Percentiles rank a stretch among this genome's conserved stretches.
Evolutionary conservation across 2,329 filamentous ascomycete species (phyloP).

Genomic region (Malbranchea zuffiana): DNA sequence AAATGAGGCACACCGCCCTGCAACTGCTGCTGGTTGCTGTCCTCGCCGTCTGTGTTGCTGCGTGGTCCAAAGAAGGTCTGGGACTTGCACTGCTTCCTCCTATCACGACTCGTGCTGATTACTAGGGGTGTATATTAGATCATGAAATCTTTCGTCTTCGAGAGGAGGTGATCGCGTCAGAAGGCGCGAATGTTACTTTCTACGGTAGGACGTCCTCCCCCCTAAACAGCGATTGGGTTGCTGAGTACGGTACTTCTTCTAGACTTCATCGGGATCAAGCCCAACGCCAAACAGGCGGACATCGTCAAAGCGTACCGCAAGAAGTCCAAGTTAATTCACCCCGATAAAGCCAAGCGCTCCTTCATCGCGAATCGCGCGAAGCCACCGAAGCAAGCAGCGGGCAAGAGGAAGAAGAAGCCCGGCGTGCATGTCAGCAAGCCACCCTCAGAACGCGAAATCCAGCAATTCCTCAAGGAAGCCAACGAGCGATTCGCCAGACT

Average conservation of each 20-base stretch:
- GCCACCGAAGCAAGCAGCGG: slow-evolving; percentile 26
- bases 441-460: slow-evolving; percentile 63
- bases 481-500: slow-evolving; percentile 74
- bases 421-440: slow-evolving; percentile 58
- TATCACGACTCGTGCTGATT: slow-evolving; percentile 1
- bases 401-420: slow-evolving; percentile 44
- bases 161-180: slow-evolving; percentile 67
- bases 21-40: slow-evolving; percentile 59
- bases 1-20: slow-evolving; percentile 58
- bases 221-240: too few relatives aligned
- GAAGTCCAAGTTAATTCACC: slow-evolving; percentile 71
- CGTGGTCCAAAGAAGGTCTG: slow-evolving; percentile 79
- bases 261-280: slow-evolving; percentile 70
- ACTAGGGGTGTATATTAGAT: slow-evolving; percentile 44
- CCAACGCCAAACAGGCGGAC: slow-evolving; percentile 67
- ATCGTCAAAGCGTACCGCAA: slow-evolving; percentile 92
- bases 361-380: slow-evolving; percentile 60
- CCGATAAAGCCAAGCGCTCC: slow-evolving; percentile 86
- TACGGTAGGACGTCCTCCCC: slow-evolving; percentile 46
- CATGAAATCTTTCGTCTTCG: slow-evolving; percentile 95
- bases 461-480: slow-evolving; percentile 67
- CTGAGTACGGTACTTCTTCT: slow-evolving; percentile 1
- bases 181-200: slow-evolving; percentile 74
- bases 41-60: slow-evolving; percentile 55
- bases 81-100: slow-evolving; percentile 11